Percentiles rank a stretch among this genome's conserved stretches.
Conservation (phyloP, 257 asterid species). For the Plantago ovata region DNA sequence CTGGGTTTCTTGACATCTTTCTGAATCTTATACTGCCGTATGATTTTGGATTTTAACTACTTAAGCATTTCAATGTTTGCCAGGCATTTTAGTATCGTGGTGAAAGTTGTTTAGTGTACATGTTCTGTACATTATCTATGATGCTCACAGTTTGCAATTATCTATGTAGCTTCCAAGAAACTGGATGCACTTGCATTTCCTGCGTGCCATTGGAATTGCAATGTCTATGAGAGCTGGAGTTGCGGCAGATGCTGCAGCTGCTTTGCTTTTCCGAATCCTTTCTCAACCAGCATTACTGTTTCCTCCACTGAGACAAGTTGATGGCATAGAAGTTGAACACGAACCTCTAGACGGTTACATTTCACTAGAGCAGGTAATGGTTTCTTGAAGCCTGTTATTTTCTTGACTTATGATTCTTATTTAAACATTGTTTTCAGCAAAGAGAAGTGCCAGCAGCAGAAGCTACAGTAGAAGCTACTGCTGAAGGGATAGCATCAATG, state of each 20-base stretch:
- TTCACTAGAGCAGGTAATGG: conserved; percentile 60
- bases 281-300: conserved; percentile 96
- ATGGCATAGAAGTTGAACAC: conserved; percentile 74
- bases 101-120: background rate
- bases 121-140: conserved; percentile 4
- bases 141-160: conserved; percentile 27
- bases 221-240: conserved; percentile 98
- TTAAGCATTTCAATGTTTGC: background rate
- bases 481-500: conserved; percentile 99
- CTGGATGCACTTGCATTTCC: conserved; percentile 98
- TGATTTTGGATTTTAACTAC: background rate
- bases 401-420: conserved; percentile 14
- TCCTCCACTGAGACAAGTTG: conserved; percentile 91
- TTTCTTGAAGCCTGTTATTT: conserved; percentile 14
- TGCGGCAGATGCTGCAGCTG: conserved; percentile 98
- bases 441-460: conserved; percentile 74
- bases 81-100: background rate
- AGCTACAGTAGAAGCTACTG: conserved; percentile 95
- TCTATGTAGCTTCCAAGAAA: conserved; percentile 86
- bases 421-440: conserved; percentile 37
- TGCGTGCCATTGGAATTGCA: conserved; percentile 94
- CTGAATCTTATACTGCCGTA: background rate
- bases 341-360: conserved; percentile 52
- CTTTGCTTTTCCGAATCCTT: conserved; percentile 90
- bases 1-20: background rate